Evolutionary conservation across 2,329 filamentous ascomycete species (phyloP).

Genomic region (Canariomyces notabilis): DNA sequence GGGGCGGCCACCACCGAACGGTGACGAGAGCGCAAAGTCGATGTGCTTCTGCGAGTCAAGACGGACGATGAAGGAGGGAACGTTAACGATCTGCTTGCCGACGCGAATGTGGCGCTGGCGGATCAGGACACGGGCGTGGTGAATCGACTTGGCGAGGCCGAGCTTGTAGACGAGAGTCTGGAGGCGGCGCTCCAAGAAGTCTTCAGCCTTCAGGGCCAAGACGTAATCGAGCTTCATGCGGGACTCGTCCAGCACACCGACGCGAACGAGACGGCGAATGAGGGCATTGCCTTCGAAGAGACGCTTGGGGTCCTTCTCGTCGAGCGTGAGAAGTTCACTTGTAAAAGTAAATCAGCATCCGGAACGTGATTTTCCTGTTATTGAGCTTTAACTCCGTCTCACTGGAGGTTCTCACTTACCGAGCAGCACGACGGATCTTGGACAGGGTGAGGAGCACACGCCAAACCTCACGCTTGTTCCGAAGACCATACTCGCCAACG

Average conservation of each 20-base stretch:
- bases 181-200: slow-evolving; percentile 99
- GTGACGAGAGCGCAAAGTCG: slow-evolving; percentile 95
- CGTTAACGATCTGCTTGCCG: slow-evolving; percentile 99
- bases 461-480: slow-evolving; percentile 99
- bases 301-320: slow-evolving; percentile 99
- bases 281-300: slow-evolving; percentile 99
- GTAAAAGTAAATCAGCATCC: slow-evolving; percentile 22
- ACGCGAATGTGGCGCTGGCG: slow-evolving; percentile 99
- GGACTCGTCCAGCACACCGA: slow-evolving; percentile 99
- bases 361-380: slow-evolving; percentile 9
- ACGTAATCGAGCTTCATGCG: slow-evolving; percentile 99
- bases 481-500: slow-evolving; percentile 98
- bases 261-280: slow-evolving; percentile 99
- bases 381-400: not conserved
- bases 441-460: slow-evolving; percentile 98
- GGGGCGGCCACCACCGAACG: slow-evolving; percentile 93
- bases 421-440: slow-evolving; percentile 99
- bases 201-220: slow-evolving; percentile 96
- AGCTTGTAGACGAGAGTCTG: slow-evolving; percentile 99
- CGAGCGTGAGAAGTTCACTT: slow-evolving; percentile 99
- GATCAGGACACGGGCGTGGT: slow-evolving; percentile 99
- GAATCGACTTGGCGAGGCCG: slow-evolving; percentile 98
- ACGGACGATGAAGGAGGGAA: slow-evolving; percentile 98
- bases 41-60: slow-evolving; percentile 99
- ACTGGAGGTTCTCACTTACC: slow-evolving; percentile 56